Evolutionary conservation across 202 grass and related monocot genomes (phyloP).

Genomic region (Panicum hallii): DNA sequence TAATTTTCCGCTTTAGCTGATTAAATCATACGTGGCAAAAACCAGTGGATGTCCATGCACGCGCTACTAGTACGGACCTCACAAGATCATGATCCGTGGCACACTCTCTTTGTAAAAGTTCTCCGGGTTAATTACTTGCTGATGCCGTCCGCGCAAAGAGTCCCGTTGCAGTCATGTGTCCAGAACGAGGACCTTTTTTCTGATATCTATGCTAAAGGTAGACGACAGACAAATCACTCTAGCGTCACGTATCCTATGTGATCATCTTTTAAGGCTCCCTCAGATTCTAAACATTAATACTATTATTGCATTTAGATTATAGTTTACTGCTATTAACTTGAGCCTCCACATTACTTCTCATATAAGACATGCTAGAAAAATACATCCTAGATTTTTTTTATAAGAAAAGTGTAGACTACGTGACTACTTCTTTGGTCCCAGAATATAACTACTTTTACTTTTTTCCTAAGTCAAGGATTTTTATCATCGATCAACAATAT

Average conservation of each 20-base stretch:
- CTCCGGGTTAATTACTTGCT: constrained; percentile 1
- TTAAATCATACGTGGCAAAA: constrained; percentile 2
- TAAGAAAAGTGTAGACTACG: too few species aligned
- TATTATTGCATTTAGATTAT: too few species aligned
- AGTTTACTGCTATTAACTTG: too few species aligned
- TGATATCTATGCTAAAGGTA: background rate
- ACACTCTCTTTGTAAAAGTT: background rate
- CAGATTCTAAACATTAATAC: too few species aligned
- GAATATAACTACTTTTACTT: too few species aligned
- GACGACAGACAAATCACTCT: background rate
- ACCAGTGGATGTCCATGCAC: constrained; percentile 23
- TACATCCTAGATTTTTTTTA: too few species aligned
- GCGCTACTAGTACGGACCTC: background rate
- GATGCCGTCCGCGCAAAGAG: background rate
- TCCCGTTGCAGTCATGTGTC: constrained; percentile 17
- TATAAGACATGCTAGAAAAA: too few species aligned
- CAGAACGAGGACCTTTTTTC: background rate
- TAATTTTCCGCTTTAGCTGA: background rate
- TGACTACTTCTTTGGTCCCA: too few species aligned
- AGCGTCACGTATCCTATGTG: background rate
- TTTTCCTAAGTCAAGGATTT: too few species aligned
- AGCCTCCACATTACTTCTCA: too few species aligned
- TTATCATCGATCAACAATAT: too few species aligned
- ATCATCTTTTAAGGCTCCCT: background rate
- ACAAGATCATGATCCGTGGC: background rate